These are phyloP conservation scores for Gracilaria vermiculophylla DNA, from an alignment of 23 red algal species.

Conservation along the genomic window DNA sequence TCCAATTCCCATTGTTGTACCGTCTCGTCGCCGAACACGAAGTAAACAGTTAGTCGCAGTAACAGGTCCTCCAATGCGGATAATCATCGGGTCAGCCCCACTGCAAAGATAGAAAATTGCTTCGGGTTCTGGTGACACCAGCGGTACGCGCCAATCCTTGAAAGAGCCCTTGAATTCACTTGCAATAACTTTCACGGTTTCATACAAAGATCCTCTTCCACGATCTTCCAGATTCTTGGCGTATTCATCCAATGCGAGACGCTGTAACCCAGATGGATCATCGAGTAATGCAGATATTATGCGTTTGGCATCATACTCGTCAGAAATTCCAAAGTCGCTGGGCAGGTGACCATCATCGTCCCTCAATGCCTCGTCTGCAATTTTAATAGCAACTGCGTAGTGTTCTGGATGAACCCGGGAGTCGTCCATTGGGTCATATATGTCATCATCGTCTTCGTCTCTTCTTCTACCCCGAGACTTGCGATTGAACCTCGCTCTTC, in stretches of 20 bases:
- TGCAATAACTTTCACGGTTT: constrained; percentile 65
- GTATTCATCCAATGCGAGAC: constrained; percentile 77
- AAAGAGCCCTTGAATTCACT: constrained; percentile 76
- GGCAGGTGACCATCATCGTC: constrained; percentile 53
- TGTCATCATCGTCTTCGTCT: constrained; percentile 34
- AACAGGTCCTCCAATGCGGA: constrained; percentile 32
- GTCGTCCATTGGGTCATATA: constrained; percentile 86
- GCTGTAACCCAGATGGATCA: constrained; percentile 50
- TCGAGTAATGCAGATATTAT: constrained; percentile 70
- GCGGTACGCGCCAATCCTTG: constrained; percentile 44
- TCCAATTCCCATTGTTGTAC: neutral
- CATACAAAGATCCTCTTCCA: constrained; percentile 40
- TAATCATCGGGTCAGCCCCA: constrained; percentile 42
- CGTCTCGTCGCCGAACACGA: neutral
- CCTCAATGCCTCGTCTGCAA: constrained; percentile 81
- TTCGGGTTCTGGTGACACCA: constrained; percentile 43
- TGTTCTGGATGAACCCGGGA: constrained; percentile 94
- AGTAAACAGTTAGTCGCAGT: constrained; percentile 53
- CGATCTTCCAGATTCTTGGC: constrained; percentile 65
- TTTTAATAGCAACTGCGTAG: constrained; percentile 84
- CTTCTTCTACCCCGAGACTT: constrained; percentile 41
- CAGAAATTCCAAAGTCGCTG: constrained; percentile 38
- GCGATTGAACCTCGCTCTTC: constrained; percentile 24
- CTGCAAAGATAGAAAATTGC: constrained; percentile 55
- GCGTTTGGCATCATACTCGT: constrained; percentile 40